A percentile compares a stretch with the other conserved stretches of the same genome.
These are phyloP conservation scores for Trichoderma sp. DNA, from an alignment of 2,329 filamentous ascomycete species.

Conservation along the genomic window DNA sequence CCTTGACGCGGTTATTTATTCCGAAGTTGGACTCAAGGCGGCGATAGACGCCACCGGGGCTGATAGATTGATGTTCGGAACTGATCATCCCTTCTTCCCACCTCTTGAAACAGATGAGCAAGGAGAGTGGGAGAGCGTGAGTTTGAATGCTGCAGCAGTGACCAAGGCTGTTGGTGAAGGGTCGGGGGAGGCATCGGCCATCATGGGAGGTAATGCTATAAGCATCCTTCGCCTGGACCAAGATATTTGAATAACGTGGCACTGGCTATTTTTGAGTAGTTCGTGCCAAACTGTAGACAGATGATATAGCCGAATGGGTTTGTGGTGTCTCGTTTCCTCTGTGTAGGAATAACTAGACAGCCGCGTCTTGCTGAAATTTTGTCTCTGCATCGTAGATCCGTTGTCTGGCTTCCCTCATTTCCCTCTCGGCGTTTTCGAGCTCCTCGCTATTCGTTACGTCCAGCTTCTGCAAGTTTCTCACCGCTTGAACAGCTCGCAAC, in stretches of 20 bases:
- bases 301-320: not conserved
- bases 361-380: constrained; percentile 37
- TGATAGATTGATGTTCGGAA: constrained; percentile 77
- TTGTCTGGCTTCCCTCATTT: constrained; percentile 34
- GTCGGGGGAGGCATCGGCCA: constrained; percentile 48
- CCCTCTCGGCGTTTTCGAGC: constrained; percentile 33
- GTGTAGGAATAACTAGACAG: constrained; percentile 20
- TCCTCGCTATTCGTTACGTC: constrained; percentile 30
- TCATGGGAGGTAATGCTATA: constrained; percentile 62
- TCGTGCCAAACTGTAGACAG: not conserved
- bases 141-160: constrained; percentile 54
- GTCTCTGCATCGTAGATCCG: constrained; percentile 42
- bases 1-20: constrained; percentile 84
- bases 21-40: constrained; percentile 69
- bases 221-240: constrained; percentile 46
- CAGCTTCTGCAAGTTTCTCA: constrained; percentile 35
- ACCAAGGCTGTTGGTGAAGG: constrained; percentile 50
- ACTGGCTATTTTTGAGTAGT: not conserved
- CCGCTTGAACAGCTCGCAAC: constrained; percentile 41
- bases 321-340: not conserved
- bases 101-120: constrained; percentile 64
- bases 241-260: constrained; percentile 22
- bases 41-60: constrained; percentile 67
- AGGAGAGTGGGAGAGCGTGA: constrained; percentile 70
- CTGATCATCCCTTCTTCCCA: constrained; percentile 85